A percentile compares a stretch with the other conserved stretches of the same genome.
These are phyloP conservation scores for Geranium incanum DNA, from an alignment of 441 rosid genomes.

Conservation along the genomic window DNA sequence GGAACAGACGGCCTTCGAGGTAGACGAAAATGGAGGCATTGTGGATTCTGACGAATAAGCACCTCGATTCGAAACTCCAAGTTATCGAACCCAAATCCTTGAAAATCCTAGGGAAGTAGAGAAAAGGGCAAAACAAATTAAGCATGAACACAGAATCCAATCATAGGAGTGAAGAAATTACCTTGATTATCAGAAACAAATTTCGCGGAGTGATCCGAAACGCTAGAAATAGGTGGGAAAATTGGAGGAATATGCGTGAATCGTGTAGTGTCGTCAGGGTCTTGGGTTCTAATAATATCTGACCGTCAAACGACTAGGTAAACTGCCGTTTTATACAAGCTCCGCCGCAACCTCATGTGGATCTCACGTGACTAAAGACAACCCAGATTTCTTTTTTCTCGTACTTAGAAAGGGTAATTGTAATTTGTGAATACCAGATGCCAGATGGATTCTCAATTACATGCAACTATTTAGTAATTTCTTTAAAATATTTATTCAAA, in stretches of 20 bases:
- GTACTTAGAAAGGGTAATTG: too few species aligned
- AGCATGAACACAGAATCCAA: too few species aligned
- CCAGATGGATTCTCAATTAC: too few species aligned
- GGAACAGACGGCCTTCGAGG: conserved; percentile 38
- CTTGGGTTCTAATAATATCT: neutral
- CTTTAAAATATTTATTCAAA: too few species aligned
- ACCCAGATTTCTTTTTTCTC: too few species aligned
- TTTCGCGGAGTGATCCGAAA: neutral
- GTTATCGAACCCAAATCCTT: neutral
- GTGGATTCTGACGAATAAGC: conserved; percentile 16
- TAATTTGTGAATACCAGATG: too few species aligned
- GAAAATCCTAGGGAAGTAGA: neutral
- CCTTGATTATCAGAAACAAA: neutral
- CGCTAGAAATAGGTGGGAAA: neutral
- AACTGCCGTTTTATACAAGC: too few species aligned
- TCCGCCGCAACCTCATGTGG: neutral
- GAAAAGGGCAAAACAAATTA: neutral
- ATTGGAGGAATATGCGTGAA: neutral
- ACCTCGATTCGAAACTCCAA: neutral
- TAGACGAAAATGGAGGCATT: conserved; percentile 55
- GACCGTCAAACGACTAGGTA: neutral
- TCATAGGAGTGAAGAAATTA: neutral
- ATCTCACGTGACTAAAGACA: neutral
- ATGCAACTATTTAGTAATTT: too few species aligned
- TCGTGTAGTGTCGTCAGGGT: neutral